Evolutionary conservation across 805 yeast species (phyloP).

Genomic region (Ogataea wickerhamii): DNA sequence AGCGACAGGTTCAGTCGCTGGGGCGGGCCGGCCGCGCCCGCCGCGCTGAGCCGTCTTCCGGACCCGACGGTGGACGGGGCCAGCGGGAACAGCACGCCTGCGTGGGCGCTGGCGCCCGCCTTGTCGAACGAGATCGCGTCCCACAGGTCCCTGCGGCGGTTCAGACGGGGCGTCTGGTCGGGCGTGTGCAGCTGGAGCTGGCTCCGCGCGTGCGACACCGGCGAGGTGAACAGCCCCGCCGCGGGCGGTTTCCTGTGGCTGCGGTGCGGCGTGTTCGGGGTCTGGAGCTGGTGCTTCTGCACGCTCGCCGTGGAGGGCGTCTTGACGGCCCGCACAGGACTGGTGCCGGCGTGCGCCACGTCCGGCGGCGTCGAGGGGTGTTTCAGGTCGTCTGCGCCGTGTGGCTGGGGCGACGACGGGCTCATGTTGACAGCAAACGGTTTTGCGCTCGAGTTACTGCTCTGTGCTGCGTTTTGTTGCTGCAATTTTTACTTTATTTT

Average conservation of each 20-base stretch:
- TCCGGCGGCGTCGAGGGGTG: constrained; percentile 29
- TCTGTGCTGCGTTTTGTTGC: no score
- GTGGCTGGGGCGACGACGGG: constrained; percentile 19
- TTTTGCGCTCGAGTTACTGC: no score
- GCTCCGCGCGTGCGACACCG: constrained; percentile 13
- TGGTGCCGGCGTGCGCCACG: constrained; percentile 2
- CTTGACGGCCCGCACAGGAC: constrained; percentile 9
- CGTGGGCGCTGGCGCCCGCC: constrained; percentile 7
- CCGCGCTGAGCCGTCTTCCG: constrained; percentile 19
- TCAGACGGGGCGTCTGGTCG: constrained; percentile 23
- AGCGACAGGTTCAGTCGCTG: constrained; percentile 9
- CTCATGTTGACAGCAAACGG: constrained; percentile 5
- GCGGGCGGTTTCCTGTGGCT: constrained; percentile 14
- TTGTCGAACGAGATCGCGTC: constrained; percentile 21
- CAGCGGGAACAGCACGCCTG: constrained; percentile 23
- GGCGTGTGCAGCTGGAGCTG: constrained; percentile 23
- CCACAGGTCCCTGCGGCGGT: constrained; percentile 21
- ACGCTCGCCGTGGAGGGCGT: constrained; percentile 17
- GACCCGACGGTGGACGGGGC: constrained; percentile 31
- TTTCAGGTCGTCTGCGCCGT: constrained; percentile 9
- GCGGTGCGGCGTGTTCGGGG: constrained; percentile 25
- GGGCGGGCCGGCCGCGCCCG: constrained; percentile 4
- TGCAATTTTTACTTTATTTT: no score
- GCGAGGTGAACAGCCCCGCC: constrained; percentile 15
- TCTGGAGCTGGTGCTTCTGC: constrained; percentile 17